Evolutionary conservation across 176 grass and related monocot species (phyloP).

Genomic region (Hyparrhenia diplandra): DNA sequence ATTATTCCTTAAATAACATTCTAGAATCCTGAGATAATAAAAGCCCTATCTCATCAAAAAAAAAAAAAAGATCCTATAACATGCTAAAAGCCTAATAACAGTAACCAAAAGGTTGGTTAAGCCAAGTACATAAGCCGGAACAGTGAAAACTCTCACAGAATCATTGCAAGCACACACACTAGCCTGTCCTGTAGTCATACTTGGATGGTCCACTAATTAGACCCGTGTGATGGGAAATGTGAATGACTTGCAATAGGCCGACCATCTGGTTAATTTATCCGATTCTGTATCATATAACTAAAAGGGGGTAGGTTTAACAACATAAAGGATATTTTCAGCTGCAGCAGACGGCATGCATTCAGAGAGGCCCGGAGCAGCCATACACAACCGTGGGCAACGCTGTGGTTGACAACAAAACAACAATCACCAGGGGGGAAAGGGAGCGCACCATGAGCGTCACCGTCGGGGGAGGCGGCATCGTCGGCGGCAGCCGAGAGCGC

Average conservation of each 20-base stretch:
- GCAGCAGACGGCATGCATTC: no score
- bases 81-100: neutral
- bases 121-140: neutral
- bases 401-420: neutral
- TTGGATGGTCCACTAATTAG: neutral
- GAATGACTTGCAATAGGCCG: neutral
- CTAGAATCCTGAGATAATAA: neutral
- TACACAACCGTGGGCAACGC: neutral
- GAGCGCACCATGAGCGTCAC: conserved; percentile 6
- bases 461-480: conserved; percentile 2
- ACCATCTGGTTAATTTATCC: neutral
- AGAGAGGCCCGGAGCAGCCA: no score
- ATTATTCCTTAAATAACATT: neutral
- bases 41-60: neutral
- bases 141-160: neutral
- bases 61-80: neutral
- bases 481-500: conserved; percentile 30
- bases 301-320: neutral
- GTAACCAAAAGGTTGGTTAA: neutral
- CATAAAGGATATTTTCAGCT: neutral
- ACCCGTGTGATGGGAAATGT: neutral
- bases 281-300: neutral
- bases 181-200: neutral
- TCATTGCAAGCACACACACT: neutral
- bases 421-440: neutral